Percentiles rank a stretch among this genome's conserved stretches.
These are phyloP conservation scores for Candida peoriensis DNA, from an alignment of 805 yeast genomes.

Conservation along the genomic window DNA sequence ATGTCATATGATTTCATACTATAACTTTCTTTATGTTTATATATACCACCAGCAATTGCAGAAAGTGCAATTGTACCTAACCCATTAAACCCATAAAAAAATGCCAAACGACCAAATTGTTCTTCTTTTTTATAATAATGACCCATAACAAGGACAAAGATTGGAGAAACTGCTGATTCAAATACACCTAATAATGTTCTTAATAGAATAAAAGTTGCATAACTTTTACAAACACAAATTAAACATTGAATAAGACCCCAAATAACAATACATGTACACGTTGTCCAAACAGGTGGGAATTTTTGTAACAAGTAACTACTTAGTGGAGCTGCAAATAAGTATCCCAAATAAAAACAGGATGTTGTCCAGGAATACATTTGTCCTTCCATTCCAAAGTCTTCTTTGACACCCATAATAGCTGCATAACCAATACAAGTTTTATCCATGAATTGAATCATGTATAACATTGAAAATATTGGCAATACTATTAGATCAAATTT, in stretches of 20 bases:
- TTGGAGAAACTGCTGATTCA: constrained; percentile 36
- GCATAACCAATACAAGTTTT: constrained; percentile 37
- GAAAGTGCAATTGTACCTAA: constrained; percentile 36
- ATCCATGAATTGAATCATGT: constrained; percentile 37
- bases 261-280: constrained; percentile 24
- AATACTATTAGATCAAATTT: constrained; percentile 34
- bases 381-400: constrained; percentile 37
- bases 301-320: constrained; percentile 39
- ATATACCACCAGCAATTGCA: constrained; percentile 39
- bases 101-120: constrained; percentile 26
- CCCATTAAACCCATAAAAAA: constrained; percentile 30
- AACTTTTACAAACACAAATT: constrained; percentile 35
- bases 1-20: constrained; percentile 46
- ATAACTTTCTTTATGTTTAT: constrained; percentile 22
- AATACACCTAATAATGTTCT: constrained; percentile 45
- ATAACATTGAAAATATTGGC: constrained; percentile 26
- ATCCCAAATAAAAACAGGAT: constrained; percentile 49
- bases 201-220: constrained; percentile 39
- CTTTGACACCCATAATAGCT: constrained; percentile 38
- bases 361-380: constrained; percentile 40
- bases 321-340: constrained; percentile 43
- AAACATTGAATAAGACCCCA: constrained; percentile 44
- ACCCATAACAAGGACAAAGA: constrained; percentile 15
- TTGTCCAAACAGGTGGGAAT: constrained; percentile 42
- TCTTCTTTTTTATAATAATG: constrained; percentile 22